Conservation (phyloP, 768 basidiomycete genomes). For the Boletus insuetus region DNA sequence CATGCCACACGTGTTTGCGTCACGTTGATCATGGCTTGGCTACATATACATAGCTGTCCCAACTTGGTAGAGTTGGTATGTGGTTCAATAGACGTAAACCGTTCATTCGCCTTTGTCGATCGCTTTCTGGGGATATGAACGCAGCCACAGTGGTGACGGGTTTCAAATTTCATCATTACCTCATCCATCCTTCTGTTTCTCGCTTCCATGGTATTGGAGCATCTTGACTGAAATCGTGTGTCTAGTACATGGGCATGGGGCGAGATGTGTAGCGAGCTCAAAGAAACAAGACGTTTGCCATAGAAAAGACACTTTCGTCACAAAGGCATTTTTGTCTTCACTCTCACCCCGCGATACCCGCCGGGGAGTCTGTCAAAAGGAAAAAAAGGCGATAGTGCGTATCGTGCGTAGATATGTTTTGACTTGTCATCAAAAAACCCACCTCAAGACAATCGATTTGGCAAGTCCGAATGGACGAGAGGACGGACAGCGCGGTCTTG, state of each 20-base stretch:
- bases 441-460: constrained; percentile 7
- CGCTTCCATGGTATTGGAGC: constrained; percentile 28
- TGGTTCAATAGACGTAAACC: constrained; percentile 3
- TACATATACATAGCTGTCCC: background rate
- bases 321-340: background rate
- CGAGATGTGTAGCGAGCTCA: background rate
- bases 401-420: constrained; percentile 8
- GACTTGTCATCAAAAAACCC: constrained; percentile 1
- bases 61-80: constrained; percentile 3
- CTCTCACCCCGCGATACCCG: background rate
- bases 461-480: constrained; percentile 7
- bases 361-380: background rate
- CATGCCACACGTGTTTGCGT: constrained; percentile 19
- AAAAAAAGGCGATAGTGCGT: constrained; percentile 20
- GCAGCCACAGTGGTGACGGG: constrained; percentile 15
- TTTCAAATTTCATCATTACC: constrained; percentile 33
- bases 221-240: background rate
- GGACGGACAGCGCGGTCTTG: constrained; percentile 3
- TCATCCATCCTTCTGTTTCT: constrained; percentile 20
- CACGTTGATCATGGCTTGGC: constrained; percentile 12
- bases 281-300: background rate
- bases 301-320: background rate
- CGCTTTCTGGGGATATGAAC: constrained; percentile 19
- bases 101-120: constrained; percentile 14
- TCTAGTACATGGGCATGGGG: too few species aligned